Conservation (phyloP, 140 eudicot genomes). For the Flaveria floridana region DNA sequence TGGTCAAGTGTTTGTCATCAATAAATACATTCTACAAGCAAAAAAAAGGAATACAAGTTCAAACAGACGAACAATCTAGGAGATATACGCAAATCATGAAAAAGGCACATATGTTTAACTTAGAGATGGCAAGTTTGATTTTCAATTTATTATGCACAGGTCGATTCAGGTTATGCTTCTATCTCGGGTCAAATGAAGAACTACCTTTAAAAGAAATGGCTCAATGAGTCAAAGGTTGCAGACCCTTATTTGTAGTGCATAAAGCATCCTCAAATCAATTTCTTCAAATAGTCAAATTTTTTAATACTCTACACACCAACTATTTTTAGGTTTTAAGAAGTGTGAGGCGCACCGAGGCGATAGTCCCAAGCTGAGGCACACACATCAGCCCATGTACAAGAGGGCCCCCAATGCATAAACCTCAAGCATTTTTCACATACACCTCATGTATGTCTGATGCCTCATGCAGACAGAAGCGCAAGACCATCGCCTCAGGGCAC, state of each 20-base stretch:
- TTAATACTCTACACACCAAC: not conserved
- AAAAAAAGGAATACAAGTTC: conserved; percentile 12
- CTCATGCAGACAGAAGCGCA: too few relatives aligned
- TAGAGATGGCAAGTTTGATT: conserved; percentile 17
- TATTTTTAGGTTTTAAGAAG: not conserved
- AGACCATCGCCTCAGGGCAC: too few relatives aligned
- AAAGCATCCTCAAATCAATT: not conserved
- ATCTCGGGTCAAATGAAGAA: conserved; percentile 11
- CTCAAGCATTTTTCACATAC: too few relatives aligned
- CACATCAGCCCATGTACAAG: too few relatives aligned
- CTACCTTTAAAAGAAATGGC: not conserved
- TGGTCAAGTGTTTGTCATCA: conserved; percentile 50
- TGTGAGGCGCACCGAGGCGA: too few relatives aligned
- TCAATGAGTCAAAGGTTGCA: not conserved
- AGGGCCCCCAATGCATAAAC: too few relatives aligned
- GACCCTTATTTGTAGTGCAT: not conserved
- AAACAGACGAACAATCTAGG: not conserved
- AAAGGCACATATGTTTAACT: not conserved
- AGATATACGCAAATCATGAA: not conserved
- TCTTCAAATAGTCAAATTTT: not conserved
- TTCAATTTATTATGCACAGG: not conserved
- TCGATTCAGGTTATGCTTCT: not conserved
- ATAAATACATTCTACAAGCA: conserved; percentile 59
- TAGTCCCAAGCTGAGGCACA: too few relatives aligned
- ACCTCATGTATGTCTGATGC: too few relatives aligned